Evolutionary conservation across 2,329 filamentous ascomycete species (phyloP).

Genomic region (Davidsoniella virescens): DNA sequence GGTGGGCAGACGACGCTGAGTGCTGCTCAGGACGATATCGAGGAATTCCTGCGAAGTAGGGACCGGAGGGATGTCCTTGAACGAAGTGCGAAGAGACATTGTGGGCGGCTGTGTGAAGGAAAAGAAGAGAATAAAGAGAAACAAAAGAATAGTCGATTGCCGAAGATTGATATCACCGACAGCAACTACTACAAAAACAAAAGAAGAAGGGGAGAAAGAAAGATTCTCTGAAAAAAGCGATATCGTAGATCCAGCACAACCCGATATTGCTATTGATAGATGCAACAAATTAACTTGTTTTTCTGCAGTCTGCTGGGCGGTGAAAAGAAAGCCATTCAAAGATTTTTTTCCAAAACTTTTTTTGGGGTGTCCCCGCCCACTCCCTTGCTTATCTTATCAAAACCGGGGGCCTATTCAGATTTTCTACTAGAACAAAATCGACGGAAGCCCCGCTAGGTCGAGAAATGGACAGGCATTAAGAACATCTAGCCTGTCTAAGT

Average conservation of each 20-base stretch:
- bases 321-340: neutral
- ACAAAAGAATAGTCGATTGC: neutral
- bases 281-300: too few relatives aligned
- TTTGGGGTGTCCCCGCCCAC: conserved; percentile 13
- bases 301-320: neutral
- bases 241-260: neutral
- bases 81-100: conserved; percentile 29
- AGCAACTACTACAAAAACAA: neutral
- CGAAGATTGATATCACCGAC: neutral
- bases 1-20: conserved; percentile 81
- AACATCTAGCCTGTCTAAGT: too few relatives aligned
- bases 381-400: conserved; percentile 17
- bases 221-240: neutral
- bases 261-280: neutral
- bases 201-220: neutral
- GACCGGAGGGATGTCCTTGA: conserved; percentile 71
- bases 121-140: conserved; percentile 1
- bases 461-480: too few relatives aligned
- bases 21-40: conserved; percentile 89
- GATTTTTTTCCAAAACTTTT: conserved; percentile 13
- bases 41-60: conserved; percentile 91
- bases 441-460: too few relatives aligned
- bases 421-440: too few relatives aligned
- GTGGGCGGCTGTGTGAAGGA: conserved; percentile 6
- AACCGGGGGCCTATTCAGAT: neutral